Evolutionary conservation across 2,329 filamentous ascomycete genomes (phyloP), one percentile per base, ranked within the genome.

Genomic region (Seiridium cupressi): DNA sequence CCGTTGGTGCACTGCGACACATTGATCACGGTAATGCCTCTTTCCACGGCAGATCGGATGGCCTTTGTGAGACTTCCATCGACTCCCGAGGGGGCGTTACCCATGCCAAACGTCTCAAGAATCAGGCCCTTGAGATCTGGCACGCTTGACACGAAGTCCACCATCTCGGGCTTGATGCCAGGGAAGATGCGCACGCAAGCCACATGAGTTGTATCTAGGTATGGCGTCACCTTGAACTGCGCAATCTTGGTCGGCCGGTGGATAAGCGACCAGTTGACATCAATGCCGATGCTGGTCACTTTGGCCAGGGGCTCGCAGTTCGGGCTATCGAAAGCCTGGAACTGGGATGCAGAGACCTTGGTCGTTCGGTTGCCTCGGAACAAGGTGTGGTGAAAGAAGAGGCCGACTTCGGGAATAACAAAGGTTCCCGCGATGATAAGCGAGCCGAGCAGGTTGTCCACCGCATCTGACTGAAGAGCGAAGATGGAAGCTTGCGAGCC

Each of bases 341-440:
- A 97, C 58, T 91, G 87, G 61, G 90, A 91, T 5, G 93, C 91
- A 11, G 92, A 93, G 38, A 96, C 87, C 74, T 97, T 97, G 63
- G 91, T 95, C 8, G 91, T 88, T 61, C 93, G 83, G 75, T 96
- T 97, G 13, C 93, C 93, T 34, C 93, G 87, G 77, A 93, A 96
- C 26, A 97, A 84, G 66, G 89, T 92, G 77, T 96, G 91, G 75
- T 95, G 92, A 81, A 97, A 97, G 79, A 96, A 97, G 42, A 97
- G 83, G 72, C 92, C 93, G 57, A 97, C 93, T 73, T 97, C 93
- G 0, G 93, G 93, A 60, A 97, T 92, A 78, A 92, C 90, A 71
- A 96, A 96, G 62, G 95, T 95, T 40, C 92, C 92, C 3, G 93
- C 93, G 59, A 97, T 89, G 70, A 97, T 92, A 69, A 97, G 83